phyloP scores from a whole-genome alignment of 1,284 basidiomycete species.

The Apiotrichum laibachii region DNA sequence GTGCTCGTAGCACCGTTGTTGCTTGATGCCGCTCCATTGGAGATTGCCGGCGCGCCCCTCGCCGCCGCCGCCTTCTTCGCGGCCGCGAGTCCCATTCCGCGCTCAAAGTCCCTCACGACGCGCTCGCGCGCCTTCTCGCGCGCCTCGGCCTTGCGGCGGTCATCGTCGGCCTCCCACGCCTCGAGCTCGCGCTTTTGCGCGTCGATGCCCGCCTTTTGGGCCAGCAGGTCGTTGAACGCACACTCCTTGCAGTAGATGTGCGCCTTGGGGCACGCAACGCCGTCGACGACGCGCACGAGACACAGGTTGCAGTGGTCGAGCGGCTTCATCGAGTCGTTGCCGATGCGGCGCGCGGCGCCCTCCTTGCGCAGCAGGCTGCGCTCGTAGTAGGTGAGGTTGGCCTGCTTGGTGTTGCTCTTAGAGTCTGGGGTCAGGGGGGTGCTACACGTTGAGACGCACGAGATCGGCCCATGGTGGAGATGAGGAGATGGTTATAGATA shows the following conservation, averaged over 20 bases:
- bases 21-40: not conserved
- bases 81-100: conserved; percentile 60
- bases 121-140: conserved; percentile 73
- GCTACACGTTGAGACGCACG: conserved; percentile 12
- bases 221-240: conserved; percentile 49
- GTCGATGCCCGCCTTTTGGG: conserved; percentile 87
- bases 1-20: not conserved
- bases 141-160: conserved; percentile 65
- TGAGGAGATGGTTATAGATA: not conserved
- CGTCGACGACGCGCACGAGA: conserved; percentile 71
- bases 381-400: conserved; percentile 49
- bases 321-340: conserved; percentile 82
- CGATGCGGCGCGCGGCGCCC: conserved; percentile 64
- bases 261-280: conserved; percentile 75
- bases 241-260: conserved; percentile 88
- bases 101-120: conserved; percentile 81
- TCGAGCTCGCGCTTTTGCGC: conserved; percentile 73
- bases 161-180: conserved; percentile 67
- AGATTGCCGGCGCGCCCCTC: not conserved
- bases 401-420: conserved; percentile 48
- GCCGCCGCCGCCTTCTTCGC: conserved; percentile 4
- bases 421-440: conserved; percentile 37
- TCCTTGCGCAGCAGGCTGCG: conserved; percentile 44
- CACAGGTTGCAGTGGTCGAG: conserved; percentile 86
- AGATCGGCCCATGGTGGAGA: conserved; percentile 20